Conservation (phyloP, 768 basidiomycete species). For the Mycena belliarum region DNA sequence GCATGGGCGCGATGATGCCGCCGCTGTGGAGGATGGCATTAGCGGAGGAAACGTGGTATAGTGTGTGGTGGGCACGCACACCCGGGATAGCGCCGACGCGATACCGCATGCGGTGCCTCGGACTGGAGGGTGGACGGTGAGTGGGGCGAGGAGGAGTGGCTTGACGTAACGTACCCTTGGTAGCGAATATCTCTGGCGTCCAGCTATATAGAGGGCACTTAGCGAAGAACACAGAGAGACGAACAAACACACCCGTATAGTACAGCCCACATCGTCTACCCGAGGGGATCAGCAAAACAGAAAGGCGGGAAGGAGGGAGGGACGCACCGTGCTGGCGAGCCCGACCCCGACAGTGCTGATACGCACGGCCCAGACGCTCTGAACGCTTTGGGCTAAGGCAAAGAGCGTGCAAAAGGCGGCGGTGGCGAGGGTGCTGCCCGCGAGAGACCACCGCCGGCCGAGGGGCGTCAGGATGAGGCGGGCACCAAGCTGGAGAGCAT, state of each 20-base stretch:
- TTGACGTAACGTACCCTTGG: conserved; percentile 51
- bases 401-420: conserved; percentile 75
- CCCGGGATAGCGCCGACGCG: conserved; percentile 81
- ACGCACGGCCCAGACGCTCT: conserved; percentile 66
- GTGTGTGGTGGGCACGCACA: conserved; percentile 50
- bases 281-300: not conserved
- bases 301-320: not conserved
- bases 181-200: conserved; percentile 88
- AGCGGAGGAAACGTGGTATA: not conserved
- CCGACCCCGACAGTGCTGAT: conserved; percentile 45
- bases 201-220: conserved; percentile 39
- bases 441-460: conserved; percentile 73
- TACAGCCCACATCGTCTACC: conserved; percentile 84
- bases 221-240: not conserved
- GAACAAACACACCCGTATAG: conserved; percentile 58
- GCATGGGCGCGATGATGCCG: conserved; percentile 84
- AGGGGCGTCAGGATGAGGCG: conserved; percentile 72
- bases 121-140: conserved; percentile 41
- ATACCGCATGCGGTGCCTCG: conserved; percentile 89
- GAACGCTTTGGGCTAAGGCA: conserved; percentile 53
- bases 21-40: too few relatives aligned
- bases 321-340: conserved; percentile 66
- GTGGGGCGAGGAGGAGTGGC: not conserved
- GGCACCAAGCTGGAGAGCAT: conserved; percentile 70
- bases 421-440: conserved; percentile 73